Evolutionary conservation across 2,329 filamentous ascomycete genomes (phyloP), one percentile per base, ranked within the genome.

Genomic region (Chaetomium sp.): DNA sequence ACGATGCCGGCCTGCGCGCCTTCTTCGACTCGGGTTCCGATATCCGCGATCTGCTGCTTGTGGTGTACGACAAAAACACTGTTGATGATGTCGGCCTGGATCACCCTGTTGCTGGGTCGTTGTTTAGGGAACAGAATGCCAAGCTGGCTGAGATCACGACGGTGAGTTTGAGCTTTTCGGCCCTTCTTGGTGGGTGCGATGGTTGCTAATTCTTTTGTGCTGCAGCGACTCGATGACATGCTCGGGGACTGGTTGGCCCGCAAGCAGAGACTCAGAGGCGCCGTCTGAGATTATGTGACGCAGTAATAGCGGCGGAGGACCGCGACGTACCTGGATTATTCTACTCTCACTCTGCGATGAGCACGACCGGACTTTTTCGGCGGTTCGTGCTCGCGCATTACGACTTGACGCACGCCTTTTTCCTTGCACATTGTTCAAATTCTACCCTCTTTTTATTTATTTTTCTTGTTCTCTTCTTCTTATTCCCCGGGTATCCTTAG

Each of bases 21-120:
- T 99, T 97, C 78, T 90, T 98, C 72, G 94, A 98, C 70, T 92
- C 95, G 70, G 88, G 92, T 66, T 88, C 89, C 38, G 92, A 97
- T 68, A 92, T 99, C 70, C 87, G 92, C 58, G 94, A 99, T 75
- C 85, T 98, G 74, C 83, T 98, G 59, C 85, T 93, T 45, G 90
- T 99, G 66, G 92, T 99, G 31, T 93, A 97, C 74, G 93, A 98
- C 78, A 97, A 93, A 75, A 90, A 88, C 16, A 91, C 93, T 65
- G 88, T 96, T 19, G 85, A 87, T 50, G 90, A 92, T 21, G 91
- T 90, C 8, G 87, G 90, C 1, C 84, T 86, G n/a, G 92, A 97
- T 64, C 93, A 98, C 75, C 94, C 94, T 0, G 83, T 96, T 53
- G 92, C 90, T 58, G 87, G 87, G 16, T 86, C 87, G 25, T 80